These are phyloP conservation scores for Penicillium verrucosum DNA, from an alignment of 2,329 filamentous ascomycete genomes.

Conservation along the genomic window DNA sequence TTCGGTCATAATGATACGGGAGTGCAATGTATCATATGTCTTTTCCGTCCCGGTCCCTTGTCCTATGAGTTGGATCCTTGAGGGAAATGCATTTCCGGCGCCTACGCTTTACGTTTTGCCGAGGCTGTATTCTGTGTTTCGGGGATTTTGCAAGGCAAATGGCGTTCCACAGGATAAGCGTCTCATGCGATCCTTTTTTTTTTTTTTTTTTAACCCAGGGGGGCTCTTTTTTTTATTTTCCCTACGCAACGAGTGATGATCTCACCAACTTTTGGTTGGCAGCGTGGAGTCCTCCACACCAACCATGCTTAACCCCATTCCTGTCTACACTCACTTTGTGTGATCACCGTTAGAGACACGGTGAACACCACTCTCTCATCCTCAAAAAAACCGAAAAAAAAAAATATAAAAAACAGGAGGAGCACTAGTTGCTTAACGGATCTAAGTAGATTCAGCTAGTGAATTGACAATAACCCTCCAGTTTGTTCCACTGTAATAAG, in stretches of 20 bases:
- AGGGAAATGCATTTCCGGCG: conserved; percentile 19
- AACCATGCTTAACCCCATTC: neutral
- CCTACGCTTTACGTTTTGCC: conserved; percentile 8
- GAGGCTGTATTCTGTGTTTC: conserved; percentile 7
- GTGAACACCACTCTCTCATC: neutral
- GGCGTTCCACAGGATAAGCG: conserved; percentile 18
- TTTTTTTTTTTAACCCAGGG: conserved; percentile 5
- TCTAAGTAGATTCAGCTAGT: conserved; percentile 21
- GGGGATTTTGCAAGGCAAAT: conserved; percentile 13
- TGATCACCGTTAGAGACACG: neutral
- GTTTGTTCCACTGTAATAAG: neutral
- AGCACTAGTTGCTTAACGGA: conserved; percentile 20
- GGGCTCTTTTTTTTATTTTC: neutral
- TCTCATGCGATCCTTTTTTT: neutral
- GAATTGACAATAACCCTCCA: conserved; percentile 32
- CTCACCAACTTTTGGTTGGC: neutral
- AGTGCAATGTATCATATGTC: conserved; percentile 31
- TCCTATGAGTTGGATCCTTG: conserved; percentile 5
- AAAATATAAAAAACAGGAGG: conserved; percentile 27
- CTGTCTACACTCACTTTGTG: neutral
- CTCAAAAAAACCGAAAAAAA: conserved; percentile 12
- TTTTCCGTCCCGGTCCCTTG: conserved; percentile 6
- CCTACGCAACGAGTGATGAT: conserved; percentile 5
- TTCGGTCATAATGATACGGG: conserved; percentile 21
- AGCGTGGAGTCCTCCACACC: neutral